Base-by-base conservation (phyloP, 345 rosid species). In the Balakata baccata region DNA sequence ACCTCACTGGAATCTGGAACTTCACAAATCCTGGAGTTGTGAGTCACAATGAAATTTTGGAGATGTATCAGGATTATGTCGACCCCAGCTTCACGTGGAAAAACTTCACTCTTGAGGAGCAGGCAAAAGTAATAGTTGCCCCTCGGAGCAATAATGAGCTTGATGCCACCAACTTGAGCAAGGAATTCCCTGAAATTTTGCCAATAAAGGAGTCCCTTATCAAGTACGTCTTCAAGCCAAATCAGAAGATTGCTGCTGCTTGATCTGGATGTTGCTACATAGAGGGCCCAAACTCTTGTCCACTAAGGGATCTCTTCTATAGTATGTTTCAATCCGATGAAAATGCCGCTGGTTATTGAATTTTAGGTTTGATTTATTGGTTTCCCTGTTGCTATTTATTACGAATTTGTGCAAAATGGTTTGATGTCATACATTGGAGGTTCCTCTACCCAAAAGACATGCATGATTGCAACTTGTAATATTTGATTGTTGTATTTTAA, bases 71-170 rank as follows among this genome's bases (percentile, higher is more conserved):
- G 53, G 88, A 86, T 16, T 88, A 87, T 82, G 81, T 91, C 4
- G 87, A 89, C 57, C 87, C 93, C 39, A 79, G 69, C 58, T 89
- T 93, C 81, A 74, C 93, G 0, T 93, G 97, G 97, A 89, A 87
- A 81, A 93, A 93, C 83, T 93, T 93, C 75, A 93, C 80, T 16
- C 84, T 93, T 25, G 95, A 93, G 77, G 98, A 93, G 76, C 98
- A 93, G 68, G 93, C 93, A 3, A 91, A 93, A 78, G 98, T 91
- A 46, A 91, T 93, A 13, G 72, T 91, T 45, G 98, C 97, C 65
- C 98, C 93, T 0, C 84, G 98, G 84, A 89, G 98, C 86, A 93
- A 93, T 83, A 93, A 93, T n/a, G 96, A 93, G 83, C 95, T 93
- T 0, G 96, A 93, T 75, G 84, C 89, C 0, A 68, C 81, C 62